Percentiles rank a stretch among this genome's conserved stretches.
Conservation (phyloP, 306 rosid species). For the Fragaria vesca region DNA sequence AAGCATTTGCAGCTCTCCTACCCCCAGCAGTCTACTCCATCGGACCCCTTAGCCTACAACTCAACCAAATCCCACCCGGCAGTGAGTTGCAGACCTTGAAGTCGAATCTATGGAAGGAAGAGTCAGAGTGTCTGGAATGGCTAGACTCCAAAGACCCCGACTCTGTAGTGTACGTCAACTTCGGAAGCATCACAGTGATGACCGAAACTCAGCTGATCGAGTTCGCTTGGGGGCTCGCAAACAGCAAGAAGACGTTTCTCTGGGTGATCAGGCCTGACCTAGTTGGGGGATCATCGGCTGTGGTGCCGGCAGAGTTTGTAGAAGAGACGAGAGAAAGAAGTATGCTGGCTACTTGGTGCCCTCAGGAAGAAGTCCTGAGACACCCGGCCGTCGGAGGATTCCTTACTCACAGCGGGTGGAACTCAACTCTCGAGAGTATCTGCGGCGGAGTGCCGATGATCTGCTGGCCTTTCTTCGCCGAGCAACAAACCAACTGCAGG, state of each 20-base stretch:
- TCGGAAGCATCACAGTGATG: slow-evolving; percentile 13
- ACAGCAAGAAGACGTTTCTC: not conserved
- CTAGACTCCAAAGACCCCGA: slow-evolving; percentile 24
- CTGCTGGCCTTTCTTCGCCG: slow-evolving; percentile 12
- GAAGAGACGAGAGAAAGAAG: slow-evolving; percentile 7
- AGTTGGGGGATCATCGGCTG: slow-evolving; percentile 5
- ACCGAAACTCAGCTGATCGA: slow-evolving; percentile 7
- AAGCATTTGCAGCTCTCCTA: slow-evolving; percentile 30
- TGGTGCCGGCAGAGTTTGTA: slow-evolving; percentile 11
- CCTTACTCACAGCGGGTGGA: slow-evolving; percentile 19
- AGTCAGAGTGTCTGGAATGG: slow-evolving; percentile 56
- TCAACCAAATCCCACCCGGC: slow-evolving; percentile 19
- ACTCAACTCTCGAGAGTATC: not conserved
- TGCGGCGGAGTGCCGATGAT: slow-evolving; percentile 16
- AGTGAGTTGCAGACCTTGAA: slow-evolving; percentile 24
- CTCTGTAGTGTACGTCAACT: slow-evolving; percentile 9
- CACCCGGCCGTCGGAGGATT: slow-evolving; percentile 16
- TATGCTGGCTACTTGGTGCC: slow-evolving; percentile 7
- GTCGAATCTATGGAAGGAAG: slow-evolving; percentile 73
- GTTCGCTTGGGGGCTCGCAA: slow-evolving; percentile 17
- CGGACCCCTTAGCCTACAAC: slow-evolving; percentile 49
- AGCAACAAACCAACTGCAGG: slow-evolving; percentile 11
- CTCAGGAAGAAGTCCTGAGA: slow-evolving; percentile 10
- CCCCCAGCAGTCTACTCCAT: slow-evolving; percentile 52
- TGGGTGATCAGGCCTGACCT: slow-evolving; percentile 21